Base-by-base conservation (phyloP, 345 rosid genomes). In the Viola odorata region DNA sequence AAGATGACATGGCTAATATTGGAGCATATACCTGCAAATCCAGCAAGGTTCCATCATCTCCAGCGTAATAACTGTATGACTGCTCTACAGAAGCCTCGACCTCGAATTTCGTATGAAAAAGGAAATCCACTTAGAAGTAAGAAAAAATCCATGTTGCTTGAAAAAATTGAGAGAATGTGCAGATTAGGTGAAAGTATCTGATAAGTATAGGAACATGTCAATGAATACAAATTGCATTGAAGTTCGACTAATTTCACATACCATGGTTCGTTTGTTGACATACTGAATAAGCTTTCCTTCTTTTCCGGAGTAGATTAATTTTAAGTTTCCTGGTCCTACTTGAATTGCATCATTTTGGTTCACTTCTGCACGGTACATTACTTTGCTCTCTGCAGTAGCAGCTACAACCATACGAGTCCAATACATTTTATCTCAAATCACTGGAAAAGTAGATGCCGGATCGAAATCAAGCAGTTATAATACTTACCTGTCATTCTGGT, bases 31-130 rank as follows among this genome's bases (percentile, higher is more conserved):
- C 98, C 96, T 91, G 98, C 60, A 80, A 70, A 75, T 89, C 92
- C 71, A 81, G 77, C 64, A 81, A 2, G 32, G 32, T 84, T 74
- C 95, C 95, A 75, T 80, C 82, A 79, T 83, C 69, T 69, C 96
- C 95, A 58, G 82, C 79, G 72, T 91, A 91, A 76, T 85, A 91
- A 69, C 88, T 63, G 58, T 80, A 91, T 65, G 89, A 75, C 61
- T 85, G 95, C 51, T 77, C 85, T 62, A 84, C 70, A 52, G 72
- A 72, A 53, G 77, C 57, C 38, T 72, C 57, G 38, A 72, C 63
- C 76, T 72, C 2, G 32, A 49, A 9, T 49, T 45, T 4, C 32
- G 32, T 23, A 23, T 23, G 32, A 23, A 23, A 23, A 23, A 23
- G 32, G 2, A 23, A 23, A 23, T 23, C 32, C 32, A 23, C 32